phyloP scores from a whole-genome alignment of 331 rosid genomes.

The Erythrophleum ivorense region DNA sequence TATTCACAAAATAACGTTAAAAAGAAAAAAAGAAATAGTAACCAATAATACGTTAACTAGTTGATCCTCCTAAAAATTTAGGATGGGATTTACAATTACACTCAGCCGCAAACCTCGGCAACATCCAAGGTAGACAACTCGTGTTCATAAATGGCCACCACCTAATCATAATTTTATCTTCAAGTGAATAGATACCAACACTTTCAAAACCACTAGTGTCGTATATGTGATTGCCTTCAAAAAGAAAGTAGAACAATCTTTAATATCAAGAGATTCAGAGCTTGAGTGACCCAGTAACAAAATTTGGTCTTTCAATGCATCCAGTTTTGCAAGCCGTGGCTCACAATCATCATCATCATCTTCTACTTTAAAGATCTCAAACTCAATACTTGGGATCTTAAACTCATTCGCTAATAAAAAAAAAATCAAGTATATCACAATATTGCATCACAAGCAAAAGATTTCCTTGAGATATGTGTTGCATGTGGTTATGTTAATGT shows the following conservation, averaged over 20 bases:
- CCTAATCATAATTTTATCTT: not conserved
- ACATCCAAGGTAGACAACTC: not conserved
- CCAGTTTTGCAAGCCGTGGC: not conserved
- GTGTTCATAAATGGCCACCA: not conserved
- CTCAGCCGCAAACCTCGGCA: not conserved
- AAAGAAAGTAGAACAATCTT: not conserved
- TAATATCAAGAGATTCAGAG: not conserved
- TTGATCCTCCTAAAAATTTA: no score
- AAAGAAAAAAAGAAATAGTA: no score
- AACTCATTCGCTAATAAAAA: no score
- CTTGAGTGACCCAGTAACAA: not conserved
- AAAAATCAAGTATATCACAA: no score
- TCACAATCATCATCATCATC: no score
- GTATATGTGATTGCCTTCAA: not conserved
- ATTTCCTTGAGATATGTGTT: not conserved
- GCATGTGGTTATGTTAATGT: not conserved
- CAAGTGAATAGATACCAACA: not conserved
- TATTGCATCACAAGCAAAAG: not conserved
- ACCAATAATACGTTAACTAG: no score
- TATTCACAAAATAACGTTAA: no score
- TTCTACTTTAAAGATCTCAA: not conserved
- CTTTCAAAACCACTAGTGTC: not conserved
- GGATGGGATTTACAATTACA: not conserved
- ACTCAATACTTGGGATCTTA: not conserved
- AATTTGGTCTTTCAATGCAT: not conserved